phyloP scores from a whole-genome alignment of 2,329 filamentous ascomycete species.

The Pestalotiopsis sp. region DNA sequence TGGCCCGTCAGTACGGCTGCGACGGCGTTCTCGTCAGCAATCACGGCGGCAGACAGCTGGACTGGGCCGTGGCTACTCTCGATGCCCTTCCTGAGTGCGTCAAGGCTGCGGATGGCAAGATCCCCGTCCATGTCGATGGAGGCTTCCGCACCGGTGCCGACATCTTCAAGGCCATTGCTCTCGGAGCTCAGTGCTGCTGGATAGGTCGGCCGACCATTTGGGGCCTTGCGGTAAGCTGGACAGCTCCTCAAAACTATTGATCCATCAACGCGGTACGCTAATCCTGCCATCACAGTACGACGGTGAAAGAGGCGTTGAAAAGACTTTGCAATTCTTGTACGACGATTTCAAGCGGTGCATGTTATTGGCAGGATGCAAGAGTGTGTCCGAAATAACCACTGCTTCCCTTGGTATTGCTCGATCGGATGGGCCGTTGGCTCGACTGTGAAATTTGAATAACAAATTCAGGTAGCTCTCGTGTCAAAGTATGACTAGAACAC shows the following conservation, averaged over 20 bases:
- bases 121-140: constrained; percentile 35
- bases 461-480: no score
- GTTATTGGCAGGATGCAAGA: not conserved
- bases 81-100: constrained; percentile 46
- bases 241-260: not conserved
- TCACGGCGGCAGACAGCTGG: constrained; percentile 49
- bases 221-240: constrained; percentile 12
- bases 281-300: not conserved
- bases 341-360: constrained; percentile 1
- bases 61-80: constrained; percentile 45
- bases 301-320: not conserved
- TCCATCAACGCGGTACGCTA: not conserved
- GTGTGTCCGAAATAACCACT: not conserved
- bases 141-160: constrained; percentile 14
- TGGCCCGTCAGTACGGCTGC: constrained; percentile 38
- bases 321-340: not conserved
- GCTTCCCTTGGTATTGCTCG: not conserved
- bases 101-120: constrained; percentile 47
- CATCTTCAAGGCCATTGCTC: constrained; percentile 23
- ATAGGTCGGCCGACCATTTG: constrained; percentile 19
- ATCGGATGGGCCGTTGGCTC: not conserved
- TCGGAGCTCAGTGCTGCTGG: constrained; percentile 21
- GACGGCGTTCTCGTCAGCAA: constrained; percentile 47
- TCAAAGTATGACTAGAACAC: no score
- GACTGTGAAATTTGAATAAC: not conserved